Base-by-base conservation (phyloP, 306 rosid genomes). In the Prunus mira region DNA sequence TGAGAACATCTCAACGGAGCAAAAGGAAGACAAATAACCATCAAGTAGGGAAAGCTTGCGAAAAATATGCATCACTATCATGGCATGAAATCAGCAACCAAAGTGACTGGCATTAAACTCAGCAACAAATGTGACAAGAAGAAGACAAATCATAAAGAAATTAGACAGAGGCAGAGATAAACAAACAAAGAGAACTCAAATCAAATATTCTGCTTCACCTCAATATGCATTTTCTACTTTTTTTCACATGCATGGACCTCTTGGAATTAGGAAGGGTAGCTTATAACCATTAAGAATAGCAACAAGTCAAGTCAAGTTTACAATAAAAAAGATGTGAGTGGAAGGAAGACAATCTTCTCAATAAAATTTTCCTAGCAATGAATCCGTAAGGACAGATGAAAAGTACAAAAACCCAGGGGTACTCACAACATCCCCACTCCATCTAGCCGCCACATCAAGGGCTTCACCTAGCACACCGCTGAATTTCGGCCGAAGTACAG, bases 341-440 rank as follows among this genome's bases (percentile, higher is more conserved):
- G 47, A 20, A 22, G 32, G 43, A 61, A 30, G 73, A 32, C 32
- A 14, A 28, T 24, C 6, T 38, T 15, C 3, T 18, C 55, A 34
- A 20, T 12, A 67, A 28, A 49, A 66, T 3, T 61, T 41, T 13
- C 81, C 41, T 19, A 20, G 51, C 60, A 73, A 43, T 67, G 73
- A 41, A 78, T 24, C 51, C 43, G 74, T 30, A 57, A 70, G 20
- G 55, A 69, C 45, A 67, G 46, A 32, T 51, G 28, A 71, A 43
- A 69, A 63, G 75, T 74, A 75, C 41, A 61, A 62, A 74, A 52
- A 74, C 61, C 64, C 65, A 18, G 22, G 72, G 80, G 81, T 62
- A 87, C 98, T 95, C 84, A 95, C 98, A 75, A 95, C 98, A 79
- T 95, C 97, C 80, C 98, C 98, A 83, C 96, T 92, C 98, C 98